These are phyloP conservation scores for Trypanosomatidae sp. DNA, from an alignment of 208 protist species.

Conservation along the genomic window DNA sequence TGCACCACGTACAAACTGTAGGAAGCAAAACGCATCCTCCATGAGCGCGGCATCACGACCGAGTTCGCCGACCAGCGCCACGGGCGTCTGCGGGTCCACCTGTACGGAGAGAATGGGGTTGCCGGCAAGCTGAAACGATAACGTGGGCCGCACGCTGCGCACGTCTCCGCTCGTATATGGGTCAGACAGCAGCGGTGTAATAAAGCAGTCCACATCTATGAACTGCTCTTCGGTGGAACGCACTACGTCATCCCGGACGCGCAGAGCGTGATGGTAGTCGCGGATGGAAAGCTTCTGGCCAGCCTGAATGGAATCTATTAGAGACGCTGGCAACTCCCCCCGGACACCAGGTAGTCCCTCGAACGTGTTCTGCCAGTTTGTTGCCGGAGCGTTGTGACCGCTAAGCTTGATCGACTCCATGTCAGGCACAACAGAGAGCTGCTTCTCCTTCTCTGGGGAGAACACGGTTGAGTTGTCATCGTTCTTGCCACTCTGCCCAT, in stretches of 20 bases:
- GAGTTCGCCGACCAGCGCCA: slow-evolving; percentile 75
- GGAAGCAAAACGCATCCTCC: slow-evolving; percentile 78
- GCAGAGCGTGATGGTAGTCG: slow-evolving; percentile 78
- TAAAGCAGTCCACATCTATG: slow-evolving; percentile 78
- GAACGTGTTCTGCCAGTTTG: slow-evolving; percentile 31
- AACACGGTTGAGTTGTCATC: not conserved
- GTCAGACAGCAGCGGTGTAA: slow-evolving; percentile 73
- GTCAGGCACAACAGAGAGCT: slow-evolving; percentile 6
- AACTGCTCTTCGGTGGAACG: slow-evolving; percentile 82
- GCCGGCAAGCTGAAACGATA: slow-evolving; percentile 83
- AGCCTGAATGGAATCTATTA: slow-evolving; percentile 54
- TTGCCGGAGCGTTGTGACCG: slow-evolving; percentile 7
- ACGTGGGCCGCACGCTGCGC: slow-evolving; percentile 54
- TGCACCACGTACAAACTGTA: slow-evolving; percentile 79
- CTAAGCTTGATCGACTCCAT: slow-evolving; percentile 5
- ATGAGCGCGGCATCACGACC: slow-evolving; percentile 83
- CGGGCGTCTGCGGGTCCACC: slow-evolving; percentile 61
- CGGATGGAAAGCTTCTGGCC: slow-evolving; percentile 48
- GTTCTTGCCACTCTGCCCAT: not conserved
- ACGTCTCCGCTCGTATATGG: slow-evolving; percentile 74
- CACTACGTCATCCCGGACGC: slow-evolving; percentile 79
- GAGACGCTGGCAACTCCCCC: slow-evolving; percentile 62
- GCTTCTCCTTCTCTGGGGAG: not conserved
- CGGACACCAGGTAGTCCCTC: slow-evolving; percentile 36
- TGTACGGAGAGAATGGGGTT: slow-evolving; percentile 85